These are phyloP conservation scores for Rhizopogon vulgaris DNA, from an alignment of 768 basidiomycete genomes.

Conservation along the genomic window DNA sequence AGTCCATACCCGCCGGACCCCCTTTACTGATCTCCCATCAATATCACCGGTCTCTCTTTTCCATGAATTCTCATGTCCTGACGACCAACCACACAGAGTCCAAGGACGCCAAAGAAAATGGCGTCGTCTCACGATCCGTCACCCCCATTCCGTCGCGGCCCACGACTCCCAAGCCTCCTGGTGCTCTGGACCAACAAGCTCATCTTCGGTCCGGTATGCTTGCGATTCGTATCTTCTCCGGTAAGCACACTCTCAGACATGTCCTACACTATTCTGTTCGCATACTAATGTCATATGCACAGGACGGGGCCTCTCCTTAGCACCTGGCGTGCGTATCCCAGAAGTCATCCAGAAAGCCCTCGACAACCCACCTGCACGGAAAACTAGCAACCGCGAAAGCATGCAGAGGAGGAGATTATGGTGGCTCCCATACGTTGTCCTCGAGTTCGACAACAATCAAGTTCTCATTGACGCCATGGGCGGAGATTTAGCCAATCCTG, in stretches of 20 bases:
- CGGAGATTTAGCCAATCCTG: constrained; percentile 83
- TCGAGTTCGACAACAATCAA: constrained; percentile 98
- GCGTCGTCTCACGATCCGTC: constrained; percentile 66
- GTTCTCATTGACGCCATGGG: constrained; percentile 93
- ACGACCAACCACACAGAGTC: constrained; percentile 35
- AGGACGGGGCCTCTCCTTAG: constrained; percentile 79
- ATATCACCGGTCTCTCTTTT: neutral
- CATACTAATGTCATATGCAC: neutral
- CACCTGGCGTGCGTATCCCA: constrained; percentile 74
- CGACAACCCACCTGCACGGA: constrained; percentile 49
- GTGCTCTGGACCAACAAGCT: constrained; percentile 37
- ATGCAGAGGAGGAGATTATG: constrained; percentile 87
- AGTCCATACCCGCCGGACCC: constrained; percentile 4
- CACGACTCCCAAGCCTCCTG: constrained; percentile 62
- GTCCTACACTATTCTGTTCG: neutral
- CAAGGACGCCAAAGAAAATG: constrained; percentile 69
- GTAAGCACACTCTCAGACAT: constrained; percentile 35
- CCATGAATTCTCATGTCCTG: constrained; percentile 4
- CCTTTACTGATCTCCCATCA: constrained; percentile 2
- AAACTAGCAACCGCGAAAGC: constrained; percentile 78
- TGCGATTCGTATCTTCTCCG: constrained; percentile 93
- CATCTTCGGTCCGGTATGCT: constrained; percentile 87
- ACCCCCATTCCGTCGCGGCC: constrained; percentile 80
- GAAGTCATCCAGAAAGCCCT: constrained; percentile 82
- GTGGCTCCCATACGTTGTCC: constrained; percentile 96